Evolutionary conservation across 2,329 filamentous ascomycete species (phyloP).

Genomic region (Arachnopeziza araneosa): DNA sequence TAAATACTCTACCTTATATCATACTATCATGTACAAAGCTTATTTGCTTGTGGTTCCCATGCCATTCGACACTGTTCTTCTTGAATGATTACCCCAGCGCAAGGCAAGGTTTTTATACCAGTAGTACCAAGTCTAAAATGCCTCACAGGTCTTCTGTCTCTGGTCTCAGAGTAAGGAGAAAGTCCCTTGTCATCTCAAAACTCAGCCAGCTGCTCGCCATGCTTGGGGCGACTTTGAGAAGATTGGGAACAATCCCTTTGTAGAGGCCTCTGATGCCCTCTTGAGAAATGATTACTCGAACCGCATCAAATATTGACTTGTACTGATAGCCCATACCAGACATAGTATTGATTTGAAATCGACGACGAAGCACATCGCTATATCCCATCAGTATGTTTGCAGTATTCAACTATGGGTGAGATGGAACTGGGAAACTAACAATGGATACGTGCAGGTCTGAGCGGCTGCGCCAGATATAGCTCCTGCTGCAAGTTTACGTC

Average conservation of each 20-base stretch:
- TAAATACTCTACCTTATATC: background rate
- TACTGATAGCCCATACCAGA: constrained; percentile 97
- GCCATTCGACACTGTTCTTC: background rate
- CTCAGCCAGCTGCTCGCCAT: constrained; percentile 99
- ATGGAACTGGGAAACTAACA: constrained; percentile 53
- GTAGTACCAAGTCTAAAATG: background rate
- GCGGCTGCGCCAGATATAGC: constrained; percentile 94
- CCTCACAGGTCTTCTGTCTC: constrained; percentile 10
- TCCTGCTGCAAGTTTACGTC: constrained; percentile 80
- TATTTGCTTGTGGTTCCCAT: background rate
- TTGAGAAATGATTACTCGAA: constrained; percentile 73
- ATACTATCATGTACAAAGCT: background rate
- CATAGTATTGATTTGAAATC: constrained; percentile 99
- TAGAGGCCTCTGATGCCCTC: constrained; percentile 85
- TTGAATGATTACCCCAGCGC: background rate
- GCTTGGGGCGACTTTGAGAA: constrained; percentile 94
- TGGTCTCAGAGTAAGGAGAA: constrained; percentile 60
- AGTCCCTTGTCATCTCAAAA: constrained; percentile 89
- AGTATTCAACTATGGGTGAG: background rate
- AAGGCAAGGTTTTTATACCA: background rate
- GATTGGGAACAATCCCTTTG: constrained; percentile 92
- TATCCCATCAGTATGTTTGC: constrained; percentile 22
- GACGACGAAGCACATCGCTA: constrained; percentile 83
- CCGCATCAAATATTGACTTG: constrained; percentile 76
- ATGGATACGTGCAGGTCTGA: constrained; percentile 97